Evolutionary conservation across 805 yeast species (phyloP), one percentile per base, ranked within the genome.

Genomic region (Candida orba): DNA sequence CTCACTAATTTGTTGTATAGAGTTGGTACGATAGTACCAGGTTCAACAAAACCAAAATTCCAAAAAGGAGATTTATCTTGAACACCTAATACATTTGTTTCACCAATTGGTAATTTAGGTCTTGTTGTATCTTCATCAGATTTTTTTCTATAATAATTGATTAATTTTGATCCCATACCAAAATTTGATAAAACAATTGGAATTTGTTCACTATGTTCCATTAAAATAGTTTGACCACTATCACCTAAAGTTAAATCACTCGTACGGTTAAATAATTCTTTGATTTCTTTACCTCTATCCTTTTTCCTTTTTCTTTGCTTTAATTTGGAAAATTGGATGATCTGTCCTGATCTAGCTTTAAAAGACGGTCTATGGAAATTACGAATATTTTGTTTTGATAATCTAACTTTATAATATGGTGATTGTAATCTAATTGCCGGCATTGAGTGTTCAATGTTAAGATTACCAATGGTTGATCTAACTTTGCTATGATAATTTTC

Each of bases 1-100:
- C 99, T 69, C 5, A 84, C 63, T 84, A 93, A 82, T 55, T 88
- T 84, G 60, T 91, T 93, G 66, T 93, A 93, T 38, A 91, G 66
- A 0, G 99, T 86, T 1, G 98, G 98, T 3, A 90, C 96, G 43
- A 88, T 78, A 53, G 84, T 87, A 3, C 99, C 99, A 3, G 89
- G 86, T 37, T 88, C 96, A 8, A 93, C 98, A 66, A 84, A 86
- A 2, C 99, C 99, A 67, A 89, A 93, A 62, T 90, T 93, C 98
- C 99, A 93, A 60, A 93, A 93, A 12, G 99, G 97, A 8, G 96
- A 86, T 54, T 95, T 75, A 64, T 93, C 99, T 59, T 90, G 96
- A 1, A 87, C 86, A n/a, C 96, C 97, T 32, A 93, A 69, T 3
- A 93, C 96, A 64, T 86, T 93, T 0, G 98, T 93, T 60, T 93